These are phyloP conservation scores for Corynespora cassiicola DNA, from an alignment of 2,329 filamentous ascomycete genomes.

Conservation along the genomic window DNA sequence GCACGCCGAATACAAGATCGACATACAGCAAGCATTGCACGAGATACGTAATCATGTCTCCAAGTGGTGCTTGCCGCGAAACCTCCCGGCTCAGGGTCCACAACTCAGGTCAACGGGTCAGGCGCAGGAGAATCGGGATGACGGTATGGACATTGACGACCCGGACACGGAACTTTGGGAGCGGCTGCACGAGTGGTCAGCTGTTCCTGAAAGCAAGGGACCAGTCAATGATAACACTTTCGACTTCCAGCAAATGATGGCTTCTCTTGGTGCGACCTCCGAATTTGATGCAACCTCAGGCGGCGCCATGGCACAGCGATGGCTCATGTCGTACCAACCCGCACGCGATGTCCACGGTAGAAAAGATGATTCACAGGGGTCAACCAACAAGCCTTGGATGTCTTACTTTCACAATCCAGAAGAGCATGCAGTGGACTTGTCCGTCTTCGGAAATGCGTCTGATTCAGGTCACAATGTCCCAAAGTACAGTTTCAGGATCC, in stretches of 20 bases:
- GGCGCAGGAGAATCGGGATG: too few relatives aligned
- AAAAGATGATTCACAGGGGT: slow-evolving; percentile 6
- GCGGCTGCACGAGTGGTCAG: slow-evolving; percentile 37
- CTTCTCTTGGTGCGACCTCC: slow-evolving; percentile 31
- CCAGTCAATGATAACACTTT: slow-evolving; percentile 31
- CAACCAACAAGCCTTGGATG: slow-evolving; percentile 27
- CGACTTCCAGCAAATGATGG: slow-evolving; percentile 44
- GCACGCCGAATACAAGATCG: slow-evolving; percentile 40
- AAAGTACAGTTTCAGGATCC: slow-evolving; percentile 51
- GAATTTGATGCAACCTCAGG: slow-evolving; percentile 24
- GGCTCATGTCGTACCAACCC: slow-evolving; percentile 31
- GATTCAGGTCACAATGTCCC: slow-evolving; percentile 9
- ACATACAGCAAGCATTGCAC: slow-evolving; percentile 49
- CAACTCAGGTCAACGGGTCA: slow-evolving; percentile 15
- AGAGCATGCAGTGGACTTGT: slow-evolving; percentile 26
- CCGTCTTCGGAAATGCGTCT: slow-evolving; percentile 22
- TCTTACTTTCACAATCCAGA: slow-evolving; percentile 39
- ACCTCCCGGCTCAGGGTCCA: slow-evolving; percentile 24
- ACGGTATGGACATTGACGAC: slow-evolving; percentile 28
- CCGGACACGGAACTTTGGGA: slow-evolving; percentile 36
- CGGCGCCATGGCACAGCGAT: slow-evolving; percentile 23
- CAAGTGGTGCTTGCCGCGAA: slow-evolving; percentile 34
- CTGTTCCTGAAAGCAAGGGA: slow-evolving; percentile 25
- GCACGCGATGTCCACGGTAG: slow-evolving; percentile 26
- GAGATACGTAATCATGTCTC: slow-evolving; percentile 34